Base-by-base conservation (phyloP, 208 protist species). In the Leishmania aethiopica region DNA sequence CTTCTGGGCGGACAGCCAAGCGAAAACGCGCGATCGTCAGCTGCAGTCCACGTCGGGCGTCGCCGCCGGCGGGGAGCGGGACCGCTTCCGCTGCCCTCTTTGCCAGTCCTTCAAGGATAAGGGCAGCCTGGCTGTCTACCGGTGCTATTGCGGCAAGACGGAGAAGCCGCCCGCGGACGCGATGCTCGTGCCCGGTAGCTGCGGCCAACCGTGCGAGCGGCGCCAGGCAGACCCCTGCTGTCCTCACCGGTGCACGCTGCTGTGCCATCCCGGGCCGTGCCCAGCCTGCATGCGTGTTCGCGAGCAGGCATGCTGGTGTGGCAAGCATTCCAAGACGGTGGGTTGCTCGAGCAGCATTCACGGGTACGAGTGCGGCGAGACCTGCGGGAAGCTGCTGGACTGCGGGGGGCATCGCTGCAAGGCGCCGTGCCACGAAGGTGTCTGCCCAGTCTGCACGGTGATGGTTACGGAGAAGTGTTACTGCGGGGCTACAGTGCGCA, bases 241-340 rank as follows among this genome's bases (percentile, higher is more conserved):
- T 77, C 78, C 87, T 8, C 95, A 98, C 85, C 60, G 83, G 32
- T 98, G 95, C 83, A 84, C 88, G 42, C 82, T 94, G 62, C 88
- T 93, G 75, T 98, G 95, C 84, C 95, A 98, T 84, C 92, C 92
- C 2, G 95, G 95, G 1, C 87, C 90, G 7, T 98, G 95, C 81
- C 86, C 90, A 45, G 90, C 90, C 2, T 98, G 95, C 79, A 75
- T 77, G 25, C 83, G 82, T 60, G 93, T 86, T 51, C 92, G 93
- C 19, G 79, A 80, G 47, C 92, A 96, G 84, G 67, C 73, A 11
- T 98, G 95, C 81, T 98, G 93, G 82, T 98, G 95, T 82, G 94
- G 95, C 25, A 95, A 92, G 78, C 64, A 88, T 64, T 79, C 75
- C 7, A 91, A 88, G 66, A 88, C 67, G n/a, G 95, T 94, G 35